These are phyloP conservation scores for Groenewaldozyma salmanticensis DNA, from an alignment of 805 yeast genomes.

Conservation along the genomic window DNA sequence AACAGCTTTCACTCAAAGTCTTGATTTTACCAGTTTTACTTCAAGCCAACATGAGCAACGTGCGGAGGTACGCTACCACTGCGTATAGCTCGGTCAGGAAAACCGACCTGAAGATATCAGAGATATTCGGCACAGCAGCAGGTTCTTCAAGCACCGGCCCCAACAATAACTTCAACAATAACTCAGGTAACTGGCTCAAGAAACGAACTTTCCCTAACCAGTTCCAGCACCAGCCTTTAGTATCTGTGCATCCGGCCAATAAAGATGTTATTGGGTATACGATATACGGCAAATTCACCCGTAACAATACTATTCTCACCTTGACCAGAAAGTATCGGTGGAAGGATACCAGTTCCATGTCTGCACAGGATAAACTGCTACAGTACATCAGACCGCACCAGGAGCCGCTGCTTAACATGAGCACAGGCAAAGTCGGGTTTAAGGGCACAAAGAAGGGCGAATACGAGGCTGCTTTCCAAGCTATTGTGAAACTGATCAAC, in stretches of 20 bases:
- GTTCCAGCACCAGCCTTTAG: background rate
- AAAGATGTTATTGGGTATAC: slow-evolving; percentile 46
- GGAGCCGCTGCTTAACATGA: slow-evolving; percentile 53
- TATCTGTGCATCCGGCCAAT: slow-evolving; percentile 1
- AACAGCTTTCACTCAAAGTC: too few relatives aligned
- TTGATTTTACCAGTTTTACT: too few relatives aligned
- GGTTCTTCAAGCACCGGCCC: too few relatives aligned
- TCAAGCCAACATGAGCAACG: too few relatives aligned
- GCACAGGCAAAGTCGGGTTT: slow-evolving; percentile 85
- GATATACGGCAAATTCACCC: slow-evolving; percentile 65
- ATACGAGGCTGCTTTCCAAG: slow-evolving; percentile 87
- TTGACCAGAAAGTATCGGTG: slow-evolving; percentile 45
- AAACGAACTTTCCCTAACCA: background rate
- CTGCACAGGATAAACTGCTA: slow-evolving; percentile 48
- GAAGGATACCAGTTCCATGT: slow-evolving; percentile 22
- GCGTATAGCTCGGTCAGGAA: too few relatives aligned
- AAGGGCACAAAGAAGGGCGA: slow-evolving; percentile 84
- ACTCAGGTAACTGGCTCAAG: too few relatives aligned
- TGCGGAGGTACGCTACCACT: too few relatives aligned
- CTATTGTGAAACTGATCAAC: slow-evolving; percentile 62
- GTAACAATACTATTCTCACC: slow-evolving; percentile 76
- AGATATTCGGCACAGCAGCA: too few relatives aligned
- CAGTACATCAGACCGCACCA: slow-evolving; percentile 76
- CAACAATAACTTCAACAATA: too few relatives aligned
- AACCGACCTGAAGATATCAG: too few relatives aligned